Conservation (phyloP, 83 land plant genomes). For the Diphasiastrum complanatum region DNA sequence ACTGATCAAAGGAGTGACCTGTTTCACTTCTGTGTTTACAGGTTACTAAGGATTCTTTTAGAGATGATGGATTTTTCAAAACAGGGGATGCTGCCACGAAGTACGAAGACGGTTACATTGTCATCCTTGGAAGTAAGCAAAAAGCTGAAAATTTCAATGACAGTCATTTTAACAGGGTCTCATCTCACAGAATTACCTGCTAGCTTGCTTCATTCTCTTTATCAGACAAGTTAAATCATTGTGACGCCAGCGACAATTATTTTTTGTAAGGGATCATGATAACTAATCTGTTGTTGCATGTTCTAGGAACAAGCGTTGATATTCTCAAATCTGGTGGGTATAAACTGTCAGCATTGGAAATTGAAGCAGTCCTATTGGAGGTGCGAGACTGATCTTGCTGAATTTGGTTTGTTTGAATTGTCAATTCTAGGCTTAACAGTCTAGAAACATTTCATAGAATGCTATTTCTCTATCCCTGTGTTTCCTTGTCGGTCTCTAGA, state of each 20-base stretch:
- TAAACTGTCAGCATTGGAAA: conserved; percentile 93
- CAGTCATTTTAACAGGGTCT: neutral
- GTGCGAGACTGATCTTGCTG: no score
- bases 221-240: no score
- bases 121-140: conserved; percentile 86
- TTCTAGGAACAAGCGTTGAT: conserved; percentile 85
- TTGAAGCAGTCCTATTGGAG: conserved; percentile 84
- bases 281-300: neutral
- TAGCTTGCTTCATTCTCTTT: no score
- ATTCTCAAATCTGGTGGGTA: conserved; percentile 97
- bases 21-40: conserved; percentile 8
- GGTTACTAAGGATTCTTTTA: conserved; percentile 84
- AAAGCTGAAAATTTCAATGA: neutral
- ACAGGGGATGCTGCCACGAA: conserved; percentile 85
- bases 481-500: neutral
- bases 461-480: neutral
- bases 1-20: no score
- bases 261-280: no score
- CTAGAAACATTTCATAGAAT: no score
- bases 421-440: no score
- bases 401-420: no score
- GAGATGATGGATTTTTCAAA: conserved; percentile 86
- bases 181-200: no score
- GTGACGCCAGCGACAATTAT: no score
- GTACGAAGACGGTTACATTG: conserved; percentile 82